Percentiles rank a stretch among this genome's conserved stretches.
Conservation (phyloP, 768 basidiomycete genomes). For the Calvatia gigantea region DNA sequence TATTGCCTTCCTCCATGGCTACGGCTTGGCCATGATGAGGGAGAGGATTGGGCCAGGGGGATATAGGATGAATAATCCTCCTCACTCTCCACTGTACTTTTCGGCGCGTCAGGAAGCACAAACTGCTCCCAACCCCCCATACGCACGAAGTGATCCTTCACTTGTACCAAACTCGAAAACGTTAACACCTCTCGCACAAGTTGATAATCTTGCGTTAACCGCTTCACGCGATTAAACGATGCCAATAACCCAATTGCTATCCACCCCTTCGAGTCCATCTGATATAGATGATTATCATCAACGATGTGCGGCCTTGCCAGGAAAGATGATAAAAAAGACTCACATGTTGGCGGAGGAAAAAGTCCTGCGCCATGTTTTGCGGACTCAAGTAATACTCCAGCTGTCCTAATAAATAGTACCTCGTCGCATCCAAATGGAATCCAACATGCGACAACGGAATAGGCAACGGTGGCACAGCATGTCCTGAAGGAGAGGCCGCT, state of each 20-base stretch:
- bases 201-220: conserved; percentile 53
- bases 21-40: not conserved
- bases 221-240: conserved; percentile 81
- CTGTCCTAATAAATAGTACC: conserved; percentile 73
- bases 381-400: conserved; percentile 91
- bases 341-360: conserved; percentile 76
- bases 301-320: not conserved
- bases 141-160: conserved; percentile 64
- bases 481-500: conserved; percentile 1
- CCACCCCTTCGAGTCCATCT: conserved; percentile 94
- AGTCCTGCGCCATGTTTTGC: conserved; percentile 87
- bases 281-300: conserved; percentile 10
- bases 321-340: conserved; percentile 29
- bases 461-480: conserved; percentile 34
- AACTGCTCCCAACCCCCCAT: conserved; percentile 64
- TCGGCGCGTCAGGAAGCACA: conserved; percentile 59
- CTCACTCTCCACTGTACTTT: conserved; percentile 38
- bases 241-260: conserved; percentile 77
- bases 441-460: conserved; percentile 41
- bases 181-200: conserved; percentile 69
- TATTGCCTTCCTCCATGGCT: not conserved
- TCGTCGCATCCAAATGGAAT: conserved; percentile 62
- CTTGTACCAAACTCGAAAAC: conserved; percentile 68
- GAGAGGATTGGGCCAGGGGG: not conserved
- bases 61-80: conserved; percentile 13